Conservation (phyloP, 176 grass and related monocot genomes). For the Phragmites australis region DNA sequence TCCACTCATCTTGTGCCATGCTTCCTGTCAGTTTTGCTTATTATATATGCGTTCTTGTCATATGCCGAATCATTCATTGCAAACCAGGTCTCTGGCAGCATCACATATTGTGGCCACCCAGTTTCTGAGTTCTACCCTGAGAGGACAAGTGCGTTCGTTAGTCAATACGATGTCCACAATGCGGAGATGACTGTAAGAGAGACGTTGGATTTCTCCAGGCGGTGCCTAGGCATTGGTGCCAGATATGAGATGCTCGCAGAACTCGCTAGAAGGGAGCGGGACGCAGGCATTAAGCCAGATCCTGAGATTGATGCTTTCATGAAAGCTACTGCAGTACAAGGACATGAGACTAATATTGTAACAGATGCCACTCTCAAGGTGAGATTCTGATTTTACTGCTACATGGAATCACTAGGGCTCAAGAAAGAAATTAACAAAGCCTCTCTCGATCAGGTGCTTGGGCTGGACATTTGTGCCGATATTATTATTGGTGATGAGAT, state of each 20-base stretch:
- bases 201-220: conserved; percentile 67
- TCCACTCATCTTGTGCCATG: neutral
- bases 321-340: conserved; percentile 68
- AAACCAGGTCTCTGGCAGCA: conserved; percentile 46
- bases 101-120: conserved; percentile 56
- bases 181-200: conserved; percentile 79
- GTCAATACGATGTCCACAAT: conserved; percentile 73
- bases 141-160: conserved; percentile 62
- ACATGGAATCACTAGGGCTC: neutral
- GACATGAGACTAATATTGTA: conserved; percentile 42
- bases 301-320: conserved; percentile 72
- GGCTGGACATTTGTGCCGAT: conserved; percentile 71
- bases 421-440: neutral
- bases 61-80: neutral
- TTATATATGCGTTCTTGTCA: neutral
- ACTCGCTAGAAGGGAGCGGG: conserved; percentile 48
- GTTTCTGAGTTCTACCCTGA: conserved; percentile 67
- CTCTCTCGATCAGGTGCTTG: conserved; percentile 46
- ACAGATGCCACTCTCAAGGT: conserved; percentile 74
- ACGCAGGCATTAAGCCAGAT: conserved; percentile 72
- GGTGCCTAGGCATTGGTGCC: conserved; percentile 63
- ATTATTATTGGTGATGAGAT: conserved; percentile 66
- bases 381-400: neutral
- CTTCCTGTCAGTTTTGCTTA: neutral
- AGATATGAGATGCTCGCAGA: conserved; percentile 66